Evolutionary conservation across 139 green algal genomes (phyloP).

Genomic region (Chlamydomonas sphaeroides): DNA sequence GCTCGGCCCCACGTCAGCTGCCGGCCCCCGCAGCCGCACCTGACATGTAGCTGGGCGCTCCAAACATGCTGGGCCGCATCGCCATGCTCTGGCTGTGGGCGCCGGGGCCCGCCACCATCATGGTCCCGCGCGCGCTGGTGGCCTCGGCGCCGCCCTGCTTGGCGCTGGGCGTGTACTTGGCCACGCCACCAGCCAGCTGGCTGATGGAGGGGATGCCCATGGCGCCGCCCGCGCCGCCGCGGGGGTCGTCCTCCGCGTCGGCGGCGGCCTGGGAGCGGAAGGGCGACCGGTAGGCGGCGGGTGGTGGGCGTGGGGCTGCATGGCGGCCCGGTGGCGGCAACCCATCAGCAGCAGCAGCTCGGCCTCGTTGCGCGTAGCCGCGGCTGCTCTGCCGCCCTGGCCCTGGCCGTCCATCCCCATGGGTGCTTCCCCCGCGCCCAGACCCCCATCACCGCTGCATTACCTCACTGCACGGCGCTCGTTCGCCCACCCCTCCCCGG

Average conservation of each 20-base stretch:
- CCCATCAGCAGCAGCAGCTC: too few relatives aligned
- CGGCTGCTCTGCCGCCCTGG: too few relatives aligned
- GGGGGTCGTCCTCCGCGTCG: conserved; percentile 29
- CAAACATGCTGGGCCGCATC: not conserved
- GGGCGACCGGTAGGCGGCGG: too few relatives aligned
- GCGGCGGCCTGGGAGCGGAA: conserved; percentile 30
- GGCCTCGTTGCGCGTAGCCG: too few relatives aligned
- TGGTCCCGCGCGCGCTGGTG: not conserved
- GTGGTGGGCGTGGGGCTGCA: too few relatives aligned
- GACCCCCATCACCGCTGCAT: too few relatives aligned
- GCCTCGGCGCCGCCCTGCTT: not conserved
- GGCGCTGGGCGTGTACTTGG: conserved; percentile 22
- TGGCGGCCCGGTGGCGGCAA: too few relatives aligned
- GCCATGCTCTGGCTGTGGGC: conserved; percentile 4
- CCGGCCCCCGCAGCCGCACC: too few relatives aligned
- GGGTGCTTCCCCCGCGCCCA: too few relatives aligned
- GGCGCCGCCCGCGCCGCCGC: not conserved
- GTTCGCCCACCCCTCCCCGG: too few relatives aligned
- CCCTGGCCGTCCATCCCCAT: too few relatives aligned
- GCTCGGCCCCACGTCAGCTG: too few relatives aligned
- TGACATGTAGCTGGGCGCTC: conserved; percentile 22
- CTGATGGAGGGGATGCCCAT: conserved; percentile 45
- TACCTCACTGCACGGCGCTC: not conserved
- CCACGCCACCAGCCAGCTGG: conserved; percentile 46
- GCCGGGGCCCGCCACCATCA: not conserved